phyloP scores from a whole-genome alignment of 495 filamentous ascomycete genomes.

The Aspergillus leporis region DNA sequence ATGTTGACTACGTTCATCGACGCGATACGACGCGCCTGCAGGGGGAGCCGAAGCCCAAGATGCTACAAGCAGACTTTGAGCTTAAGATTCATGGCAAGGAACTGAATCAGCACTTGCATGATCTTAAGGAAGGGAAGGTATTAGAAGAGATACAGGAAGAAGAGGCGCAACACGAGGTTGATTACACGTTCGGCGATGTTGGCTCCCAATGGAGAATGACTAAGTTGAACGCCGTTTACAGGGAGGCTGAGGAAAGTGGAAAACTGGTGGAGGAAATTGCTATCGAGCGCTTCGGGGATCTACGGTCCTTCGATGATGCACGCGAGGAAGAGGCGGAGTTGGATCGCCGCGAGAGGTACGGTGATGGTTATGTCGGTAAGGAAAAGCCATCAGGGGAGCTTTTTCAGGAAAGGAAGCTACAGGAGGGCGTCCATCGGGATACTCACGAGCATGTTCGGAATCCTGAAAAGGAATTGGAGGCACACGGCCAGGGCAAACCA shows the following conservation, averaged over 20 bases:
- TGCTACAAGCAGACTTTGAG: conserved; percentile 65
- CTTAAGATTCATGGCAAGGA: conserved; percentile 81
- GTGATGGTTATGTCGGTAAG: conserved; percentile 81
- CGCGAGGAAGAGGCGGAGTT: conserved; percentile 93
- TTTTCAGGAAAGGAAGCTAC: conserved; percentile 69
- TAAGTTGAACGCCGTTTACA: conserved; percentile 84
- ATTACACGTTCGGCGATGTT: conserved; percentile 86
- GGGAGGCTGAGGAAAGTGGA: conserved; percentile 71
- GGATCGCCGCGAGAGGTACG: conserved; percentile 81
- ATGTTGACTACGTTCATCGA: conserved; percentile 82
- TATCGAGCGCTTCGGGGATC: conserved; percentile 73
- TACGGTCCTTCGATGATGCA: conserved; percentile 88
- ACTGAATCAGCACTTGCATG: conserved; percentile 71
- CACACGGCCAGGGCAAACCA: conserved; percentile 37
- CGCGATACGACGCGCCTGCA: conserved; percentile 46
- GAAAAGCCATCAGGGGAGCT: conserved; percentile 87
- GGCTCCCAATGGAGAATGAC: conserved; percentile 96
- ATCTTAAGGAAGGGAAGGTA: conserved; percentile 58
- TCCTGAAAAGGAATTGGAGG: conserved; percentile 47
- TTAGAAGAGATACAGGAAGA: conserved; percentile 52
- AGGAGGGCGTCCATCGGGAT: conserved; percentile 45
- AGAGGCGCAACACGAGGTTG: conserved; percentile 61
- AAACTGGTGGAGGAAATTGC: conserved; percentile 77
- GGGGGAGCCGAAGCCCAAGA: conserved; percentile 42
- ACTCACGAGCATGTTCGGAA: conserved; percentile 30